phyloP scores from a whole-genome alignment of 2,329 filamentous ascomycete species.

The Penicillium sp. region DNA sequence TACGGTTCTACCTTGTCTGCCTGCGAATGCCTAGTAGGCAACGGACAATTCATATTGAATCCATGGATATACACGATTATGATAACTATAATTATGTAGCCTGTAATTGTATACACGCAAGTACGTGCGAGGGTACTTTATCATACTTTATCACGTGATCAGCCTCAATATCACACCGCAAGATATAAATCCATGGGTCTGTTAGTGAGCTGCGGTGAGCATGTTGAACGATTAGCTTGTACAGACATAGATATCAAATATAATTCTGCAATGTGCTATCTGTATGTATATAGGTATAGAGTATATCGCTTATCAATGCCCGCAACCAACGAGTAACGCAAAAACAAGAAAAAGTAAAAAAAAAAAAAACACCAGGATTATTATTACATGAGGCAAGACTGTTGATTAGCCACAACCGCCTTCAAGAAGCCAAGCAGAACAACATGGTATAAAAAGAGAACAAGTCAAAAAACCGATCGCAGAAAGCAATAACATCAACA shows the following conservation, averaged over 20 bases:
- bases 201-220: too few species aligned
- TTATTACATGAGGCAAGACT: slow-evolving; percentile 11
- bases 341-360: slow-evolving; percentile 5
- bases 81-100: too few species aligned
- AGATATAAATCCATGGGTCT: too few species aligned
- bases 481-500: background rate
- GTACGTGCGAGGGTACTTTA: too few species aligned
- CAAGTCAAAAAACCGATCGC: background rate
- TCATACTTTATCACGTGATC: too few species aligned
- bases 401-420: background rate
- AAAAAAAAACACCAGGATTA: slow-evolving; percentile 8
- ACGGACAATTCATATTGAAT: too few species aligned
- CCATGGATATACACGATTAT: too few species aligned
- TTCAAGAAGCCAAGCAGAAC: background rate
- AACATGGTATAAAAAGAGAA: slow-evolving; percentile 12
- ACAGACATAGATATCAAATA: background rate
- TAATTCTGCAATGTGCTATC: background rate
- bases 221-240: too few species aligned
- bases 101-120: too few species aligned
- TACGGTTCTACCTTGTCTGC: too few species aligned
- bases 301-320: slow-evolving; percentile 5
- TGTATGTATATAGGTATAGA: slow-evolving; percentile 6
- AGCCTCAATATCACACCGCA: too few species aligned
- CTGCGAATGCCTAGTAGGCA: too few species aligned
- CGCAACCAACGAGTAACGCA: slow-evolving; percentile 10